Base-by-base conservation (phyloP, 768 basidiomycete genomes). In the Leccinum disarticulatum region DNA sequence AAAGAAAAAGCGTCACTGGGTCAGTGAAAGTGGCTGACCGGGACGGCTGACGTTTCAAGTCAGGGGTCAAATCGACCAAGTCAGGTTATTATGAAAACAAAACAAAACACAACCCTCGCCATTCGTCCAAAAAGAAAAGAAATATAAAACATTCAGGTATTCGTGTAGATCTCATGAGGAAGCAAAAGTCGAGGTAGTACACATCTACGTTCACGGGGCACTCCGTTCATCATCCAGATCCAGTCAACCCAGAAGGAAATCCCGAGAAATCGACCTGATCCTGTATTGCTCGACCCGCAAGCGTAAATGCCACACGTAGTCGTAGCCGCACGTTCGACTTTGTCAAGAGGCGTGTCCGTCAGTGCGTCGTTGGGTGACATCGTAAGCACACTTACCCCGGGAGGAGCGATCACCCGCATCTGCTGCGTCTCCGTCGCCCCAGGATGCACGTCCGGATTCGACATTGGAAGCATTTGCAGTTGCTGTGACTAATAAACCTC, bases 381-480 rank as follows among this genome's bases (percentile, higher is more conserved):
- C 10, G 0, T 13, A 46, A 6, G 38, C n/a, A 28, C 25, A 55
- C 92, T 74, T 68, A 95, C 95, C 36, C 95, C 95, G 8, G 82
- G 81, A 3, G 93, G 94, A 11, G 94, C 93, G 30, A 91, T 80
- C 41, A 99, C 86, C 10, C 94, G 84, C 91, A 99, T 90, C 71
- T 96, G 93, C 71, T 98, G 97, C 10, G 95, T 96, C 73, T 98
- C 96, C 15, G 85, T 83, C 9, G 85, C 77, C 1, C 94, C 93
- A 0, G 92, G 87, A 35, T 75, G 77, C 47, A 99, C 81, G 55
- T 84, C 88, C 11, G 88, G 80, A 73, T 88, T 94, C 6, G 94
- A 94, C 90, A 98, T 98, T 6, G 96, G 93, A 58, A 94, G 80
- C 96, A 99, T 99, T 73, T 98, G 95, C 57, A 99, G 74, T 72